Base-by-base conservation (phyloP, 2,329 filamentous ascomycete genomes). In the Penicillium sp. region DNA sequence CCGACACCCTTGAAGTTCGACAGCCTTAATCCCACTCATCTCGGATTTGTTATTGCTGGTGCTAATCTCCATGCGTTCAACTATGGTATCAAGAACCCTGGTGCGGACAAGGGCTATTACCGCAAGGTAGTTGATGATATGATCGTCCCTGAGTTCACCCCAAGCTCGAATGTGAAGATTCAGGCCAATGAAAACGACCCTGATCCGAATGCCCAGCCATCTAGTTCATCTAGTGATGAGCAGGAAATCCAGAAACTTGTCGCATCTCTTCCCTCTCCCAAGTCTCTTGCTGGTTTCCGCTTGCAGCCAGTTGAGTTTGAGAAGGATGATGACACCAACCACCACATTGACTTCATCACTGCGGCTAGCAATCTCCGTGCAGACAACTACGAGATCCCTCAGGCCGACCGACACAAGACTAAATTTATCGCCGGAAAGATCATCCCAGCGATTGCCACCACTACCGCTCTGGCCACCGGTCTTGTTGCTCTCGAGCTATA, bases 351-450 rank as follows among this genome's bases (percentile, higher is more conserved):
- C 76, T 99, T 99, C 80, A 97, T 99, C 77, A 95, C 94, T 8
- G 91, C 92, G 1, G 92, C 92, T 62, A 97, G 92, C 80, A 99
- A 99, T 73, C 81, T 99, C 57, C 90, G 95, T 57, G 94, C 94
- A 0, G 89, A 96, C 75, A 99, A 99, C 79, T 99, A 99, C 84
- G 96, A 94, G 75, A 99, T 99, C 64, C 86, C 90, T 69, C 84
- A 87, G 61, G 92, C 94, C 0, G 93, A 99, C 71, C 85, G 91
- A 59, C 94, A 97, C 82, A 96, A 94, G 86, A 99, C 93, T 59
- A 99, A 99, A 81, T 97, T 99, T 76, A 99, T 99, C 72, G 95
- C 94, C 31, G 94, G 94, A 73, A 99, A 99, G 84, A 99, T 99
- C 66, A 99, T 99, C 63, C 94, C 94, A 22, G 94, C 94, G 43